phyloP scores from a whole-genome alignment of 768 basidiomycete genomes.

The Pulveroboletus sp. region DNA sequence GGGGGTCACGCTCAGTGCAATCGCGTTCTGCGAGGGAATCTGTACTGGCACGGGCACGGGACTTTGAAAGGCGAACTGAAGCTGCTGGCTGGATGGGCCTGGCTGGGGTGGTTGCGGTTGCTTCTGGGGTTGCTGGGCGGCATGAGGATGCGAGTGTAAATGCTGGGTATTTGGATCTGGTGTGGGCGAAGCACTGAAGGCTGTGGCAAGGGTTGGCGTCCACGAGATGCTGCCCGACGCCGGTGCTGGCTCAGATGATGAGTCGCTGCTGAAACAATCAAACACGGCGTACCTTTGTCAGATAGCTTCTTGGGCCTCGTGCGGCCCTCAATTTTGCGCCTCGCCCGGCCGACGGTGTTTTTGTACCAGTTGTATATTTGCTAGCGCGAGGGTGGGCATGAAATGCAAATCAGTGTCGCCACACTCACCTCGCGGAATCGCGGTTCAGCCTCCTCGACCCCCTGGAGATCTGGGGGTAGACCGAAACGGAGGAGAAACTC shows the following conservation, averaged over 20 bases:
- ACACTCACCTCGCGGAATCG: constrained; percentile 56
- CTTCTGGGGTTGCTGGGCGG: constrained; percentile 2
- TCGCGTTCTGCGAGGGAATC: constrained; percentile 11
- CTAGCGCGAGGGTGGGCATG: constrained; percentile 13
- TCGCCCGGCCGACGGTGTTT: constrained; percentile 61
- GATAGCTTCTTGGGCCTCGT: constrained; percentile 48
- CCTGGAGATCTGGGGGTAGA: constrained; percentile 51
- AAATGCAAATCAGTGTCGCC: not conserved
- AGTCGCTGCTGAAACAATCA: not conserved
- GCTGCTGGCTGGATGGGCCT: constrained; percentile 30
- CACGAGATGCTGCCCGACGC: constrained; percentile 32
- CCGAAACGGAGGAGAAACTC: constrained; percentile 62
- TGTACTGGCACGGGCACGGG: constrained; percentile 42
- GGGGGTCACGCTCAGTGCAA: constrained; percentile 29
- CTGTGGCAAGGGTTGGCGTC: constrained; percentile 36
- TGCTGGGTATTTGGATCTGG: constrained; percentile 32
- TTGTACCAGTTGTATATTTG: constrained; percentile 78
- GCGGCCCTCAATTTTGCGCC: constrained; percentile 55
- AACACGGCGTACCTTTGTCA: constrained; percentile 43
- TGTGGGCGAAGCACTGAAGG: constrained; percentile 31
- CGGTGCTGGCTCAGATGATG: constrained; percentile 7
- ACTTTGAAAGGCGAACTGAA: constrained; percentile 44
- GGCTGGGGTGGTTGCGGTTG: constrained; percentile 22
- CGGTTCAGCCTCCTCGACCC: constrained; percentile 55
- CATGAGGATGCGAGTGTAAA: not conserved